Evolutionary conservation across 1,139 yeast species (phyloP), one percentile per base, ranked within the genome.

Genomic region (Protomyces inouyei): DNA sequence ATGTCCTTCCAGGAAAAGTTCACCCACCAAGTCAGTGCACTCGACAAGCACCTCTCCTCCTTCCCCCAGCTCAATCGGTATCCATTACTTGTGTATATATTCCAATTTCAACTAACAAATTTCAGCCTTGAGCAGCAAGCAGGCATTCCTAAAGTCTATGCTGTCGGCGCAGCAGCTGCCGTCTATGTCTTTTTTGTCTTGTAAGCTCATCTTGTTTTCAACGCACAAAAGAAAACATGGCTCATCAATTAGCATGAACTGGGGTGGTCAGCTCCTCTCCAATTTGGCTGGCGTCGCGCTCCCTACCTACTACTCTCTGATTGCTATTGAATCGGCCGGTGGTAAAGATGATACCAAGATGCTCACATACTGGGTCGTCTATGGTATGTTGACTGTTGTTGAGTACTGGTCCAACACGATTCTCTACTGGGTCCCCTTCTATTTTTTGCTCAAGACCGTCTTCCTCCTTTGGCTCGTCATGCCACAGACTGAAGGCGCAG

Each of bases 351-450:
- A 91, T 76, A 87, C 95, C 68, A 87, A 45, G 25, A 38, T 59
- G 56, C 64, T 64, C 32, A 63, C 68, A 53, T 77, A 77, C 70
- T 93, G 98, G 98, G 97, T 93, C 67, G 96, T 93, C 37, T 93
- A 89, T 75, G 96, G 97, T 38, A 85, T 85, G 72, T 84, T 93
- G 79, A 88, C 86, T 75, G 93, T 93, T 60, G 74, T 90, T 72
- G 99, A 93, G 79, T 93, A 90, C 82, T 93, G 98, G 98, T 86
- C 97, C 68, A 84, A 85, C 74, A 87, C 97, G 52, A 87, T 95
- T 71, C 82, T 55, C 54, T 89, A 88, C 82, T 88, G 97, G 95
- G 78, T 93, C 71, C 98, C 99, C 73, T 91, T 93, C 76, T 93
- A 93, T 83, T 93, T 92, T 84, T 83, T 93, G 73, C 83, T 93